Percentiles rank a stretch among this genome's conserved stretches.
Evolutionary conservation across 306 rosid genomes (phyloP).

Genomic region (Begonia peltatifolia): DNA sequence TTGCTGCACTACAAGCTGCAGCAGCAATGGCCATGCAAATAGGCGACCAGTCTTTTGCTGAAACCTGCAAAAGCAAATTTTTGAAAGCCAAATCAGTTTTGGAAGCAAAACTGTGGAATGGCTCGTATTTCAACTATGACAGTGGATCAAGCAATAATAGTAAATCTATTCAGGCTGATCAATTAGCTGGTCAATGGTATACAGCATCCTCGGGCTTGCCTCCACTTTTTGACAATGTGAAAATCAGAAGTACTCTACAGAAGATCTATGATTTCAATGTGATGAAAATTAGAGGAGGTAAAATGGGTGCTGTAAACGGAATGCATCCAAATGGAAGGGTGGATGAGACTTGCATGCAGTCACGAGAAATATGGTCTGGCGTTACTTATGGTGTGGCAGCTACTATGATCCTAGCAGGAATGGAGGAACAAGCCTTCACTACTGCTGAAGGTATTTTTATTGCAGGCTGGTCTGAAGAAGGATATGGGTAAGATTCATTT

Average conservation of each 20-base stretch:
- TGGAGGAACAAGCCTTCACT: slow-evolving; percentile 80
- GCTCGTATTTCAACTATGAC: slow-evolving; percentile 92
- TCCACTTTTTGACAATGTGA: slow-evolving; percentile 63
- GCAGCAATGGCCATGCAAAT: slow-evolving; percentile 87
- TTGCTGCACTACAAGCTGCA: slow-evolving; percentile 97
- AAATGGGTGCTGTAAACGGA: slow-evolving; percentile 97
- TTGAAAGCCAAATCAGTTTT: slow-evolving; percentile 77
- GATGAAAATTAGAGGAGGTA: slow-evolving; percentile 85
- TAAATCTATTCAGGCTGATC: slow-evolving; percentile 95
- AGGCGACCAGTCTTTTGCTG: slow-evolving; percentile 69
- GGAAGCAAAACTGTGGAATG: slow-evolving; percentile 89
- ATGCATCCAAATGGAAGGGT: slow-evolving; percentile 92
- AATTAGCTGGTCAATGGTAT: slow-evolving; percentile 98
- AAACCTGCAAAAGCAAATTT: slow-evolving; percentile 71
- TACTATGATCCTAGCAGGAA: slow-evolving; percentile 86
- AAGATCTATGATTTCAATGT: slow-evolving; percentile 84
- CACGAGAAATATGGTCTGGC: slow-evolving; percentile 96
- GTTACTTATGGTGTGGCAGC: slow-evolving; percentile 95
- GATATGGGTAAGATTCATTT: slow-evolving; percentile 61
- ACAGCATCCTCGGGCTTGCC: slow-evolving; percentile 87
- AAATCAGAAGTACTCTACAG: slow-evolving; percentile 61
- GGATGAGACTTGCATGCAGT: slow-evolving; percentile 99
- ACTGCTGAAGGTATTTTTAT: slow-evolving; percentile 85
- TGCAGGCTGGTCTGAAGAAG: slow-evolving; percentile 97
- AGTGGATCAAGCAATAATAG: slow-evolving; percentile 84